phyloP scores from a whole-genome alignment of 2,329 filamentous ascomycete species.

The Aaosphaeria arxii region DNA sequence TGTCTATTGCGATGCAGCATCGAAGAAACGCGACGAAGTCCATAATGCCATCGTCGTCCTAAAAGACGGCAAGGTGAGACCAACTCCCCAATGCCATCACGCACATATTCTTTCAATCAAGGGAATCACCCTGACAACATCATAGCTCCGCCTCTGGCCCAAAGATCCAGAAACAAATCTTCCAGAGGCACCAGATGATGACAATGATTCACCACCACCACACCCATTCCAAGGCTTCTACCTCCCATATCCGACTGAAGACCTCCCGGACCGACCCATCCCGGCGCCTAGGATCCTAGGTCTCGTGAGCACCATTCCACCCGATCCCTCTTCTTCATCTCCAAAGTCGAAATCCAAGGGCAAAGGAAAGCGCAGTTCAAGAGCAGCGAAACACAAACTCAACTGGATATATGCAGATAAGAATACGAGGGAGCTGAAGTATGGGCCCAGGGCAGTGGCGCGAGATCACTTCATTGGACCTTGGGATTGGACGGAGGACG shows the following conservation, averaged over 20 bases:
- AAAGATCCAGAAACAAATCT: constrained; percentile 30
- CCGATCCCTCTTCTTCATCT: constrained; percentile 21
- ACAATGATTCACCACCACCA: constrained; percentile 23
- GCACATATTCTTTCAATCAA: background rate
- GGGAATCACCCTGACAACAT: background rate
- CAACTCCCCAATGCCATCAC: background rate
- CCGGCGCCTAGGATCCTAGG: constrained; percentile 41
- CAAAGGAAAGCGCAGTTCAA: constrained; percentile 1
- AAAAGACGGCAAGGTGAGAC: constrained; percentile 43
- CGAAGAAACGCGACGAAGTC: constrained; percentile 37
- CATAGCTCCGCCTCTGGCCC: constrained; percentile 33
- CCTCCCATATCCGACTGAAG: constrained; percentile 46
- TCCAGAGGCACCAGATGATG: constrained; percentile 14
- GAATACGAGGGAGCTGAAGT: constrained; percentile 58
- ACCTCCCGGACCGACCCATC: constrained; percentile 34
- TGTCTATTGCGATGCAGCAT: constrained; percentile 41
- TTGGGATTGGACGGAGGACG: constrained; percentile 76
- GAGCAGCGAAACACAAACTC: constrained; percentile 49
- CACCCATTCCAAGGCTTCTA: constrained; percentile 52
- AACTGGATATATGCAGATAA: constrained; percentile 68
- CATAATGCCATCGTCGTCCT: constrained; percentile 45
- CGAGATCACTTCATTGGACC: constrained; percentile 71
- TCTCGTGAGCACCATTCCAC: constrained; percentile 48
- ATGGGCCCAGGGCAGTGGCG: constrained; percentile 69
- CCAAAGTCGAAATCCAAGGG: constrained; percentile 7